Evolutionary conservation across 306 rosid genomes (phyloP).

Genomic region (Biancaea sappan): DNA sequence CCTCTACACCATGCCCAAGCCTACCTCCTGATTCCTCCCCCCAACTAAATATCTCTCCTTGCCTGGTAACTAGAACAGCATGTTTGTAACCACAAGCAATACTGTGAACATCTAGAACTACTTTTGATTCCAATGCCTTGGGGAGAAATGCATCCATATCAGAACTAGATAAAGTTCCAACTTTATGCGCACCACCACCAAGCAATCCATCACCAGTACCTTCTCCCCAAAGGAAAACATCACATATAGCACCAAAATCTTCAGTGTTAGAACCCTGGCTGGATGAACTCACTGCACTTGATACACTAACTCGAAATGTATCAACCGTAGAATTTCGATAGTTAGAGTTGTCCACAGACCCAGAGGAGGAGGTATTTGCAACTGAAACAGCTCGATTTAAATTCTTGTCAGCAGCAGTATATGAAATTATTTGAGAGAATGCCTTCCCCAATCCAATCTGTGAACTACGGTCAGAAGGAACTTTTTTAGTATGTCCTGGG

Average conservation of each 20-base stretch:
- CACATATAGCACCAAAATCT: slow-evolving; percentile 76
- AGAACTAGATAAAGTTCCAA: slow-evolving; percentile 52
- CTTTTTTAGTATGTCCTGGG: slow-evolving; percentile 58
- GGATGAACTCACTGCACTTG: slow-evolving; percentile 90
- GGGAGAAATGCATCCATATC: slow-evolving; percentile 79
- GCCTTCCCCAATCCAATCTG: slow-evolving; percentile 72
- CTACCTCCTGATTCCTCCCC: slow-evolving; percentile 95
- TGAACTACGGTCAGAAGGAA: slow-evolving; percentile 46
- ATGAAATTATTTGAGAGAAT: slow-evolving; percentile 70
- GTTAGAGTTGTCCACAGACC: slow-evolving; percentile 63
- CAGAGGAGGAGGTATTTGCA: slow-evolving; percentile 54
- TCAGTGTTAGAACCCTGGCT: slow-evolving; percentile 84
- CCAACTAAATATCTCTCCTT: slow-evolving; percentile 94
- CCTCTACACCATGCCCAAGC: slow-evolving; percentile 89
- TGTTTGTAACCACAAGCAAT: slow-evolving; percentile 84
- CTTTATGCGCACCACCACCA: slow-evolving; percentile 69
- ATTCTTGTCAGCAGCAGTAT: slow-evolving; percentile 56
- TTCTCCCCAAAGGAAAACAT: slow-evolving; percentile 91
- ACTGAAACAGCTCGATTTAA: slow-evolving; percentile 52
- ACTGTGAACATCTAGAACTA: slow-evolving; percentile 79
- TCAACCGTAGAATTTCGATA: slow-evolving; percentile 74
- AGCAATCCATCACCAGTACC: slow-evolving; percentile 68
- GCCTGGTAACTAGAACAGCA: slow-evolving; percentile 80
- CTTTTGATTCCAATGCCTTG: slow-evolving; percentile 79
- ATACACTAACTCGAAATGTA: slow-evolving; percentile 72